Percentiles rank a stretch among this genome's conserved stretches.
phyloP scores from a whole-genome alignment of 768 basidiomycete species.

The Trametes cubensis region DNA sequence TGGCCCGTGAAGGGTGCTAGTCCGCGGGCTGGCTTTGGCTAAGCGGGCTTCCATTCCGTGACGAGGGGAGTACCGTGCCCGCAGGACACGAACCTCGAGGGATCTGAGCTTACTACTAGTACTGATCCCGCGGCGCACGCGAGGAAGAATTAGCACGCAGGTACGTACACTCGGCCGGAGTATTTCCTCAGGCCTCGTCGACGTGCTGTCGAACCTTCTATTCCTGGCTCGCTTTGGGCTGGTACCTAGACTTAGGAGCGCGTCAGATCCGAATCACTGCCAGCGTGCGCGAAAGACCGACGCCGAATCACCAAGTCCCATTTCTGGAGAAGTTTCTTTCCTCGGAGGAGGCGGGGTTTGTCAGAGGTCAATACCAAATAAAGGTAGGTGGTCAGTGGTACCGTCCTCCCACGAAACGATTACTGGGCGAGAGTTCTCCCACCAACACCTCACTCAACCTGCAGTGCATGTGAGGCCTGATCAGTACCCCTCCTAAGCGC shows the following conservation, averaged over 20 bases:
- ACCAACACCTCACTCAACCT: too few relatives aligned
- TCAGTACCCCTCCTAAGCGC: too few relatives aligned
- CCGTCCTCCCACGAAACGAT: too few relatives aligned
- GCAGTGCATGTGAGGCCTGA: too few relatives aligned
- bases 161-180: background rate
- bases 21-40: background rate
- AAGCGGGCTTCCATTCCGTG: conserved; percentile 13
- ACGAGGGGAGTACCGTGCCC: conserved; percentile 1
- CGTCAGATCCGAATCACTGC: conserved; percentile 17
- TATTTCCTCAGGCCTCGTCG: background rate
- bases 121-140: background rate
- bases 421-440: too few relatives aligned
- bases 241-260: conserved; percentile 16
- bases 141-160: background rate
- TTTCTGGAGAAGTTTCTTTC: too few relatives aligned
- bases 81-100: background rate
- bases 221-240: background rate
- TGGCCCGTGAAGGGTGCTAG: conserved; percentile 9
- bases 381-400: too few relatives aligned
- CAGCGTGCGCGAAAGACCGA: background rate
- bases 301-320: too few relatives aligned
- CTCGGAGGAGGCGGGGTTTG: too few relatives aligned
- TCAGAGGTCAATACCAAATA: too few relatives aligned
- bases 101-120: background rate
- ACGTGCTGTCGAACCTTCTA: background rate